Conservation (phyloP, 495 filamentous ascomycete genomes). For the Penicillium parvum region DNA sequence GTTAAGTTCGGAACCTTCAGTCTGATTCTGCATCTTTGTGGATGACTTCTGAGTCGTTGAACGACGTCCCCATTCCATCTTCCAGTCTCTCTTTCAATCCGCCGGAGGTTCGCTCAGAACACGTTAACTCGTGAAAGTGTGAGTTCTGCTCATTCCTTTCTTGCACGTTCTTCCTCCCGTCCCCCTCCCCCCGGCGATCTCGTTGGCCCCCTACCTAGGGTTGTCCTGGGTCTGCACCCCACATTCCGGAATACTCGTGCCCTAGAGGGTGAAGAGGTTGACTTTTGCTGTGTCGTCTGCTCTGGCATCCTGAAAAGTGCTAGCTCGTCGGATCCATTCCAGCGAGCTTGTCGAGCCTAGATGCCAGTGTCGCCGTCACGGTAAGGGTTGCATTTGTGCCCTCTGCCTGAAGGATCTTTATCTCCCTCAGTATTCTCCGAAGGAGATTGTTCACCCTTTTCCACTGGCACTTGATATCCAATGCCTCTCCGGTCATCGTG, state of each 20-base stretch:
- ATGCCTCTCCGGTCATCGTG: constrained; percentile 18
- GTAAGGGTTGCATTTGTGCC: constrained; percentile 59
- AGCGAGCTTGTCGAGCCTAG: constrained; percentile 49
- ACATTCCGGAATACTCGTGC: constrained; percentile 53
- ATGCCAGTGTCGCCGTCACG: constrained; percentile 57
- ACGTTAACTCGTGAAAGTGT: constrained; percentile 36
- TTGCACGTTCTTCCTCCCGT: constrained; percentile 29
- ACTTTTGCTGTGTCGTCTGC: constrained; percentile 61
- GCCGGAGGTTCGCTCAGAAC: constrained; percentile 20
- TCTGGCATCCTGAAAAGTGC: constrained; percentile 39
- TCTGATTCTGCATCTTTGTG: constrained; percentile 11
- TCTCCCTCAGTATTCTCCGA: constrained; percentile 45
- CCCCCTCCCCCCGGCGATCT: constrained; percentile 40
- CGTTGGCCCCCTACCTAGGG: constrained; percentile 43
- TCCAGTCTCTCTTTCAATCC: constrained; percentile 16
- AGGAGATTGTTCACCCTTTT: constrained; percentile 19
- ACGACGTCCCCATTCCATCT: constrained; percentile 7
- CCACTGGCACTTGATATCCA: constrained; percentile 21
- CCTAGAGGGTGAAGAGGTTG: constrained; percentile 66
- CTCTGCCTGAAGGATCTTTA: constrained; percentile 45
- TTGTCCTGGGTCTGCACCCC: constrained; percentile 40
- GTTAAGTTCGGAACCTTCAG: constrained; percentile 1
- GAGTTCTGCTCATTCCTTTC: constrained; percentile 32
- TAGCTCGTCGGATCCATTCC: constrained; percentile 43
- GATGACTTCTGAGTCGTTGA: constrained; percentile 20